These are phyloP conservation scores for Calonectria montana DNA, from an alignment of 2,329 filamentous ascomycete species.

Conservation along the genomic window DNA sequence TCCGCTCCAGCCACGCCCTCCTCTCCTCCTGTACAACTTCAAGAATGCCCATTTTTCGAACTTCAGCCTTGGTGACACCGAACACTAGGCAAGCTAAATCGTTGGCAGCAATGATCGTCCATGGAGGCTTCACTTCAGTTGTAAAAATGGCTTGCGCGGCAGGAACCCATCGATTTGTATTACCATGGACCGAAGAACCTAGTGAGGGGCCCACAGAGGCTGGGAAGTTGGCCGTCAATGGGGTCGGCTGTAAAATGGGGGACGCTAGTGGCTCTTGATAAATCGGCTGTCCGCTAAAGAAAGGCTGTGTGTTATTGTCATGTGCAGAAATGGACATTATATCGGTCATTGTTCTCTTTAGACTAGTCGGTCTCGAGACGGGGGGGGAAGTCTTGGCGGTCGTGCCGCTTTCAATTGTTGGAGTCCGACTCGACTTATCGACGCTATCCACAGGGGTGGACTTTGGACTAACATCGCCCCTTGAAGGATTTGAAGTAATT, in stretches of 20 bases:
- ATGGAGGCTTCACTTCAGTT: slow-evolving; percentile 89
- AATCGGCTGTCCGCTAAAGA: slow-evolving; percentile 60
- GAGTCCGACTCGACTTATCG: slow-evolving; percentile 62
- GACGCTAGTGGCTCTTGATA: slow-evolving; percentile 55
- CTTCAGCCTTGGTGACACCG: slow-evolving; percentile 96
- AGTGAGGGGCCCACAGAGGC: slow-evolving; percentile 60
- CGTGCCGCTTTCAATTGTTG: slow-evolving; percentile 67
- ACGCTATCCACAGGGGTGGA: slow-evolving; percentile 27
- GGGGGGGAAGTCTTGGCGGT: slow-evolving; percentile 66
- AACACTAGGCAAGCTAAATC: slow-evolving; percentile 98
- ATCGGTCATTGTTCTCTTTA: slow-evolving; percentile 93
- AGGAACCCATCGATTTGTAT: slow-evolving; percentile 90
- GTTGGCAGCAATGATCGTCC: slow-evolving; percentile 96
- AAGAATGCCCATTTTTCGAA: slow-evolving; percentile 92
- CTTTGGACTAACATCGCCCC: slow-evolving; percentile 28
- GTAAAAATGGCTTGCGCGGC: slow-evolving; percentile 97
- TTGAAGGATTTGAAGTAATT: slow-evolving; percentile 35
- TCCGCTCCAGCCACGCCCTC: slow-evolving; percentile 88
- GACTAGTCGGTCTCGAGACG: slow-evolving; percentile 68
- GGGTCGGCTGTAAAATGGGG: slow-evolving; percentile 55
- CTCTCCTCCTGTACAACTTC: slow-evolving; percentile 94
- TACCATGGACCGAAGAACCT: slow-evolving; percentile 78
- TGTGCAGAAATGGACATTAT: slow-evolving; percentile 79
- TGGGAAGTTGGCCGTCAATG: slow-evolving; percentile 56
- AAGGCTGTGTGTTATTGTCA: slow-evolving; percentile 86